Base-by-base conservation (phyloP, 306 rosid genomes). In the Neltuma alba region DNA sequence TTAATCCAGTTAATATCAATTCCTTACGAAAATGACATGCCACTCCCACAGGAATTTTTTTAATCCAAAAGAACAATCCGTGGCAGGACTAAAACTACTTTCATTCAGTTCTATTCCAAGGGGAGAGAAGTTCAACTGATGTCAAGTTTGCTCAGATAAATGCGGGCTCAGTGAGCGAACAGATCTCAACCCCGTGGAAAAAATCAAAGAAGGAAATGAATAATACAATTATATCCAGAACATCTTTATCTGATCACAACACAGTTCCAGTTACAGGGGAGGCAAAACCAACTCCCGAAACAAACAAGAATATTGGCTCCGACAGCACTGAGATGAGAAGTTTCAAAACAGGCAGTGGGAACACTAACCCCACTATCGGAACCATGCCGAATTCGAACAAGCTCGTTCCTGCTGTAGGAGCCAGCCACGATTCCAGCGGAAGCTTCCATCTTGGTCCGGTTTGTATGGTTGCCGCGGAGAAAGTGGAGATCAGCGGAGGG, bases 371-470 rank as follows among this genome's bases (percentile, higher is more conserved):
- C 93, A 65, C 90, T 84, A 65, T 93, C 97, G 8, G 98, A 96
- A 91, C 93, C 99, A 70, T 90, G 97, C 9, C 91, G 96, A 85
- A 96, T 93, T 85, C 93, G 93, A 75, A 93, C 98, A 64, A 96
- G 97, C 90, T 96, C 98, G 83, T 96, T 96, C 68, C 96, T 74
- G 34, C 91, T 96, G 77, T 96, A 82, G n/a, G 99, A 96, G 6
- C 99, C 99, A 37, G 99, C 99, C 55, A 91, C 98, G 94, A 96
- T 50, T 74, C 96, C 99, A 2, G 92, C 96, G 82, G 85, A 83
- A 36, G 98, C 98, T 77, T 96, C 92, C 99, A 96, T 96, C 78
- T 60, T 72, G 65, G 64, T 63, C 28, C 57, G 5, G 52, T 31
- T 16, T 66, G 48, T 27, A 31, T 34, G 16, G 15, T 31, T 50